A percentile compares a stretch with the other conserved stretches of the same genome.
phyloP scores from a whole-genome alignment of 495 filamentous ascomycete species.

The Talaromyces stipitatus region DNA sequence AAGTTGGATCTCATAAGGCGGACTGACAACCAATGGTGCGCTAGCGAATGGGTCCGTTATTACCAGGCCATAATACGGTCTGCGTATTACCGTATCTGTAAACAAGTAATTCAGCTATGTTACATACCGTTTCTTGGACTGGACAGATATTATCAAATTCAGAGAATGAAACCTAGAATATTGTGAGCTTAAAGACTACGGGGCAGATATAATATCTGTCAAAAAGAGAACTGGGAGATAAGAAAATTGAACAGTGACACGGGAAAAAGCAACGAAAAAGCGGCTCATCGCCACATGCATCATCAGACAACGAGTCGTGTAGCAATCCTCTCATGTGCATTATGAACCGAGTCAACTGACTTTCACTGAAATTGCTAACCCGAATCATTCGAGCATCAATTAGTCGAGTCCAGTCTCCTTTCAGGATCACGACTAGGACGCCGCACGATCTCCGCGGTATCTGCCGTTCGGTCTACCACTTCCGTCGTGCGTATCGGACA shows the following conservation, averaged over 20 bases:
- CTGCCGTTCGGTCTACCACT: background rate
- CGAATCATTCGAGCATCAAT: too few relatives aligned
- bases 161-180: too few relatives aligned
- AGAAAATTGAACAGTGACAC: too few relatives aligned
- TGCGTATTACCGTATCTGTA: background rate
- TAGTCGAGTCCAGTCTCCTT: background rate
- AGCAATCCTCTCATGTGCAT: background rate
- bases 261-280: background rate
- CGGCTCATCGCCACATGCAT: background rate
- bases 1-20: background rate
- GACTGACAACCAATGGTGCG: background rate
- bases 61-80: background rate
- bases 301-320: background rate
- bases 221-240: too few relatives aligned
- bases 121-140: background rate
- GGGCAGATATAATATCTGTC: too few relatives aligned
- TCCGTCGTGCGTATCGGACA: background rate
- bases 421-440: background rate
- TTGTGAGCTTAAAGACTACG: too few relatives aligned
- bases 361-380: too few relatives aligned
- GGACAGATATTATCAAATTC: background rate
- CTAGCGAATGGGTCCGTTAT: background rate
- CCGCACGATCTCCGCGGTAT: background rate
- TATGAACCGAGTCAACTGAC: too few relatives aligned
- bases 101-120: background rate